Conservation (phyloP, 2,329 filamentous ascomycete species). For the Berkeleyomyces basicola region DNA sequence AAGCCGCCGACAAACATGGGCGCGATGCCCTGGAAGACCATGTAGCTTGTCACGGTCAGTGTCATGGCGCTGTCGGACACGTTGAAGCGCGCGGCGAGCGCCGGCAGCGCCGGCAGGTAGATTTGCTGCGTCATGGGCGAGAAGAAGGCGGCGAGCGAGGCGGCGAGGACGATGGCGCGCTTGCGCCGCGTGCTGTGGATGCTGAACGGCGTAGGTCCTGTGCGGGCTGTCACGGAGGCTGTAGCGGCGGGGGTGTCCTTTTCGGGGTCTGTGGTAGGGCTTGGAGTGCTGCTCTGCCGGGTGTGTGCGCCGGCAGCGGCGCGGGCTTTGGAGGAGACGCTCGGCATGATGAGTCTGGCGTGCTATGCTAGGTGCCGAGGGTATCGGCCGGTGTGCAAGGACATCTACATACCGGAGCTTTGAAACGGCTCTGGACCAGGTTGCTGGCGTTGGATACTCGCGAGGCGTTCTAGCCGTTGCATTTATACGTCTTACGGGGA, state of each 20-base stretch:
- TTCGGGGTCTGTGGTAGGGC: no score
- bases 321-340: no score
- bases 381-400: no score
- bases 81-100: conserved; percentile 30
- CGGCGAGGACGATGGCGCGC: conserved; percentile 25
- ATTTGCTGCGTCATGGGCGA: conserved; percentile 33
- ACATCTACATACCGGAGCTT: no score
- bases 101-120: conserved; percentile 36
- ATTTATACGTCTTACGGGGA: background rate
- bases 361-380: no score
- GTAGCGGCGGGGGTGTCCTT: background rate
- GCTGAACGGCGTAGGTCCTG: conserved; percentile 20
- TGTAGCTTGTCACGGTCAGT: conserved; percentile 37
- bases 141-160: conserved; percentile 26
- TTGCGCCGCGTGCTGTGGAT: conserved; percentile 26
- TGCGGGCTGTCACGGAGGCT: background rate
- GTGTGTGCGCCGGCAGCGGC: no score
- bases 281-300: no score
- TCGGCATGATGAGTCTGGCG: no score
- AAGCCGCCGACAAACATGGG: conserved; percentile 40
- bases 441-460: no score
- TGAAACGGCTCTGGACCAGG: no score
- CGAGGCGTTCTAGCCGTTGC: background rate
- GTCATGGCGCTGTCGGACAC: conserved; percentile 29
- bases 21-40: conserved; percentile 43